Base-by-base conservation (phyloP, 345 rosid species). In the Combretum micranthum region DNA sequence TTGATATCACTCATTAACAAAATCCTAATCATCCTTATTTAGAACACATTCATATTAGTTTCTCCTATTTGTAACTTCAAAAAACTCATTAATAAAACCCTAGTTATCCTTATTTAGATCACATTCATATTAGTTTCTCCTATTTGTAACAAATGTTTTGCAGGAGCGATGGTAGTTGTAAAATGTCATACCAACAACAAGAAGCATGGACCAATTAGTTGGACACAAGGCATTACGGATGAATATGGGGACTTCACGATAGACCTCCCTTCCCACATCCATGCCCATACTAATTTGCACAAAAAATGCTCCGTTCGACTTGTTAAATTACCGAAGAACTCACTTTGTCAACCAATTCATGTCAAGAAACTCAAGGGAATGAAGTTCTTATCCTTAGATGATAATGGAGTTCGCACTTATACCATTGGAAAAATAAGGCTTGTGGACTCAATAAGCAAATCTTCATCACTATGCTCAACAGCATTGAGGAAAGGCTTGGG, bases 251-350 rank as follows among this genome's bases (percentile, higher is more conserved):
- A 72, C 50, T 76, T 76, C 65, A 44, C 50, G 3, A 69, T 76
- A 42, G 81, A 76, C 55, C 71, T 72, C 42, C 81, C 77, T 54
- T 76, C 81, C 15, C 63, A 64, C 56, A 72, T 76, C 63, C 81
- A 72, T 22, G 81, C 63, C 48, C 51, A 58, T 7, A 68, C 59
- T 16, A 25, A 53, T 62, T 53, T 76, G 45, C 70, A 64, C 16
- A 55, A 25, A 47, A 42, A 15, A 57, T 76, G 81, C 58, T 66
- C 55, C 0, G 61, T 72, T 15, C 44, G 23, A 51, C 72, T 61
- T 20, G 58, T 61, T 14, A 63, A 42, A 50, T 13, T 21, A 2
- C 68, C 69, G 15, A 57, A 20, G 42, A 46, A 45, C 44, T 64
- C 69, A 4, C 20, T 5, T 4, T 57, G 51, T 15, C 57, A 51